These are phyloP conservation scores for Physcomitrium patens DNA, from an alignment of 225 moss, liverwort and hornwort genomes.

Conservation along the genomic window DNA sequence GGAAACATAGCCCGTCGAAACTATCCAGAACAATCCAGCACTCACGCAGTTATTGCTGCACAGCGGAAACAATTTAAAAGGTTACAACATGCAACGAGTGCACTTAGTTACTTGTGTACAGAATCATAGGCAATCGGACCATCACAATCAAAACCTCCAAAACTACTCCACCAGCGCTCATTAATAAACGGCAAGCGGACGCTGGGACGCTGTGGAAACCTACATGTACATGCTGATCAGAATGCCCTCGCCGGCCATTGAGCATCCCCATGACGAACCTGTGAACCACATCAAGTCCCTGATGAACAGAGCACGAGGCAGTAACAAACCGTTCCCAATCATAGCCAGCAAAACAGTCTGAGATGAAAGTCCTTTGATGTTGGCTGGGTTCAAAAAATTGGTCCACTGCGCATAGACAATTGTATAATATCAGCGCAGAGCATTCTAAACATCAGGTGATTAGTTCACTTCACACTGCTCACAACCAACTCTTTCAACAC, in stretches of 20 bases:
- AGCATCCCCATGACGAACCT: constrained; percentile 82
- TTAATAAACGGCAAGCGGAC: no score
- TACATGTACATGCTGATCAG: constrained; percentile 91
- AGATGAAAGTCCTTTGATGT: constrained; percentile 79
- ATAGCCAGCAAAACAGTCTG: constrained; percentile 82
- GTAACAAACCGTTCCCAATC: constrained; percentile 72
- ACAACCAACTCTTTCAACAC: neutral
- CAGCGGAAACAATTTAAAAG: neutral
- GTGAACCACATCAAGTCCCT: constrained; percentile 88
- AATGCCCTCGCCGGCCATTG: constrained; percentile 84
- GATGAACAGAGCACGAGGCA: constrained; percentile 79
- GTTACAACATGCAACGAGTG: constrained; percentile 10
- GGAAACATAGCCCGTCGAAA: constrained; percentile 44
- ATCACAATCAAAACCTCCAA: no score
- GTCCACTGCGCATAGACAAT: constrained; percentile 59
- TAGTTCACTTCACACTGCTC: no score
- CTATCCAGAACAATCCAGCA: constrained; percentile 55
- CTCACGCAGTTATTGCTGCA: constrained; percentile 61
- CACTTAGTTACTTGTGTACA: no score
- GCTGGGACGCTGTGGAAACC: constrained; percentile 16
- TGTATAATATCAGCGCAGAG: no score
- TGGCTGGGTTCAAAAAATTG: constrained; percentile 74
- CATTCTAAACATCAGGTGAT: no score
- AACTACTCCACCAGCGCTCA: no score
- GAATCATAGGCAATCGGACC: no score